Base-by-base conservation (phyloP, 2,329 filamentous ascomycete species). In the Proliferodiscus dingleyae region DNA sequence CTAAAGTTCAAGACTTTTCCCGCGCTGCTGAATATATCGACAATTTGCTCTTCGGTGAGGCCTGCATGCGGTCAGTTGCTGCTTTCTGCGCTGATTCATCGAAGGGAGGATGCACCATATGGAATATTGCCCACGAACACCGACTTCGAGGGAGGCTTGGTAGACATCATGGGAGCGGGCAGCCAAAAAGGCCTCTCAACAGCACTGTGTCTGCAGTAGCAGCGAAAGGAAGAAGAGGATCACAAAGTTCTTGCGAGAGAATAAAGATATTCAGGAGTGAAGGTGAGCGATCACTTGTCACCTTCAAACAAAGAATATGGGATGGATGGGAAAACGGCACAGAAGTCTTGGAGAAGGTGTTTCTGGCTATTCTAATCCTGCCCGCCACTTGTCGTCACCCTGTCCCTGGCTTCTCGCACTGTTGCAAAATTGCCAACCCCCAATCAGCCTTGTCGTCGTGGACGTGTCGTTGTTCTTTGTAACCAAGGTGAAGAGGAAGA, bases 31-130 rank as follows among this genome's bases (percentile, higher is more conserved):
- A 97, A 94, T 50, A 95, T 95, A 58, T 96, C 88, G 63, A 85
- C 85, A 60, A 98, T 95, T 65, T 95, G 87, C 66, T 97, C 90
- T 70, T 98, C 93, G 23, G 89, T 95, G 54, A 96, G 82, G 53
- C 91, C 90, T 95, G n/a, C 47, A 43, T 8, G 19, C 21, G 39
- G 40, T 55, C 32, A 57, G 54, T 44, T 43, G 22, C 19, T 1
- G 13, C 11, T 9, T n/a, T n/a, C n/a, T 11, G 26, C 34, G 23
- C 26, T 18, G n/a, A 39, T 42, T 30, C 33, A 33, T 39, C 33
- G 22, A 37, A 30, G n/a, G 26, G n/a, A 39, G 5, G 19, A 59
- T 68, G 55, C 68, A 84, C 83, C 86, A 68, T 89, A 90, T n/a
- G 84, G 83, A 56, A 89, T 89, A 62, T 91, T 90, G 54, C 87